Evolutionary conservation across 345 rosid species (phyloP).

Genomic region (Moringa oleifera): DNA sequence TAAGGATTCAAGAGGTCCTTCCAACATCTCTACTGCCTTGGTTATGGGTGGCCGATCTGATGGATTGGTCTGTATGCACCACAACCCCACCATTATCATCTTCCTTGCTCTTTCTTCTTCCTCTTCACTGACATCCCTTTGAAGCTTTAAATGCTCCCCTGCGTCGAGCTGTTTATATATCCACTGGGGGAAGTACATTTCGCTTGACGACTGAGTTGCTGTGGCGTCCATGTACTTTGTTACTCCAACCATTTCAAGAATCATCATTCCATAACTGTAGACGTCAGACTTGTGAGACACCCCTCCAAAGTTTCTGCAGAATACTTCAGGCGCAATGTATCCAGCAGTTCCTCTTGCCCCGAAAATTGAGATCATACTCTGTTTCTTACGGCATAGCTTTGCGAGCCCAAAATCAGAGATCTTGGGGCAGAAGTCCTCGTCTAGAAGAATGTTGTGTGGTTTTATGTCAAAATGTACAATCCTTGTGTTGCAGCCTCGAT

Average conservation of each 20-base stretch:
- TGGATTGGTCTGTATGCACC: constrained; percentile 49
- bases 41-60: constrained; percentile 39
- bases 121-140: constrained; percentile 8
- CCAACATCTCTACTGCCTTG: constrained; percentile 33
- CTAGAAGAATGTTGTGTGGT: constrained; percentile 40
- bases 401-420: constrained; percentile 47
- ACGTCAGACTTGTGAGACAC: constrained; percentile 38
- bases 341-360: constrained; percentile 27
- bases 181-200: constrained; percentile 22
- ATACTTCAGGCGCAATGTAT: constrained; percentile 38
- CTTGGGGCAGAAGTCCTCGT: constrained; percentile 32
- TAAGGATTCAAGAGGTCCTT: constrained; percentile 18
- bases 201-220: too few relatives aligned
- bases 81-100: constrained; percentile 32
- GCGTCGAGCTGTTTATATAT: constrained; percentile 6
- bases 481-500: constrained; percentile 33
- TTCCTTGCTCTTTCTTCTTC: constrained; percentile 19
- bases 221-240: too few relatives aligned
- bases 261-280: constrained; percentile 33
- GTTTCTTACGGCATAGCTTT: constrained; percentile 26
- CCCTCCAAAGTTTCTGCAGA: constrained; percentile 27
- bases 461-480: constrained; percentile 48
- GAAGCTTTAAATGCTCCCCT: constrained; percentile 14
- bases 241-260: too few relatives aligned
- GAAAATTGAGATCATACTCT: constrained; percentile 23